phyloP scores from a whole-genome alignment of 257 asterid genomes.

The Thymus mandschuricus region DNA sequence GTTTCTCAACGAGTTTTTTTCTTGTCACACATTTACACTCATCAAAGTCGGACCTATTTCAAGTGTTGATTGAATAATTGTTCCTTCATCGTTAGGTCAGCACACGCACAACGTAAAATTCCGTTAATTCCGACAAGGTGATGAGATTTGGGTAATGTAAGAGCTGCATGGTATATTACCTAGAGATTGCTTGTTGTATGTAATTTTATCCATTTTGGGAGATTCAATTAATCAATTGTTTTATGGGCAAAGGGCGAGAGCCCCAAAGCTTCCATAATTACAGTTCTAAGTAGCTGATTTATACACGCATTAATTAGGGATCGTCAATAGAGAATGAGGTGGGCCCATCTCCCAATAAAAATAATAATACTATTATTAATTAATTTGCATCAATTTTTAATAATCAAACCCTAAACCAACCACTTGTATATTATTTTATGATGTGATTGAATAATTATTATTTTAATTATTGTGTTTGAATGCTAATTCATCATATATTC shows the following conservation, averaged over 20 bases:
- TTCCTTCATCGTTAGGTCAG: no score
- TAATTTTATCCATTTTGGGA: background rate
- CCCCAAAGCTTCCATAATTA: background rate
- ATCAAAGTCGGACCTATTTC: no score
- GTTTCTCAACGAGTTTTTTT: no score
- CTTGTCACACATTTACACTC: no score
- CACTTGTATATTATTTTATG: background rate
- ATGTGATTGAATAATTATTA: background rate
- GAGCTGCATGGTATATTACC: no score
- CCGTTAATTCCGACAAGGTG: background rate
- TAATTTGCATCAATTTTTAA: no score
- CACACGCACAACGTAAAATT: background rate
- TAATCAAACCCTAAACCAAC: no score
- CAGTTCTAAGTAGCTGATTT: background rate
- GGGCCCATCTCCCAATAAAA: background rate
- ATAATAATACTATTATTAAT: no score
- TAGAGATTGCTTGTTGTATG: background rate
- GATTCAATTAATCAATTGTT: background rate
- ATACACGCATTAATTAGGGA: background rate
- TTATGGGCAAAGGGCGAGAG: background rate
- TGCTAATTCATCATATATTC: no score
- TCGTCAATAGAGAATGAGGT: background rate
- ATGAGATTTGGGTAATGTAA: background rate
- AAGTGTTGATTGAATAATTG: no score
- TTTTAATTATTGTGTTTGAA: background rate